These are phyloP conservation scores for Candida sanyaensis DNA, from an alignment of 1,139 yeast species.

Conservation along the genomic window DNA sequence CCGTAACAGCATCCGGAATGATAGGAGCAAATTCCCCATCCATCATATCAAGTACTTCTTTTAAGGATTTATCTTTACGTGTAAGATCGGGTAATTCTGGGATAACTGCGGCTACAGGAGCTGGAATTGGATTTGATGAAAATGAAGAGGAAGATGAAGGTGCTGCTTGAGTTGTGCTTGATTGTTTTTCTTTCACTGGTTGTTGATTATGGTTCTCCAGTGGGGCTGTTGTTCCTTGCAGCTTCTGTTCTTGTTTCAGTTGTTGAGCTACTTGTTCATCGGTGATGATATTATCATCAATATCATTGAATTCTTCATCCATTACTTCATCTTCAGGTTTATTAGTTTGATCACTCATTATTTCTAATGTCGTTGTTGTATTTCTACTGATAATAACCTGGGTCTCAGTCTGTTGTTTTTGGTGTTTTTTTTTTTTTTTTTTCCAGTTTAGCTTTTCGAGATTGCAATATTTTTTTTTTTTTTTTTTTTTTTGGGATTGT, in stretches of 20 bases:
- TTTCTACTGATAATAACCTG: neutral
- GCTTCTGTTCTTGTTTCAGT: neutral
- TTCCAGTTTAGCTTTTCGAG: slow-evolving; percentile 2
- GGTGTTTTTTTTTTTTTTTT: slow-evolving; percentile 1
- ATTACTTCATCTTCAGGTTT: slow-evolving; percentile 13
- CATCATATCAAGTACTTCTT: slow-evolving; percentile 85
- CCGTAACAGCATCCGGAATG: slow-evolving; percentile 98
- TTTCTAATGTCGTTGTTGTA: neutral
- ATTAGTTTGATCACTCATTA: slow-evolving; percentile 6
- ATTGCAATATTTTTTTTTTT: no score
- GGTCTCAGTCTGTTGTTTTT: neutral
- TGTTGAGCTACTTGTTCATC: neutral
- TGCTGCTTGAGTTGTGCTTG: slow-evolving; percentile 5
- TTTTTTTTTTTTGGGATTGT: neutral
- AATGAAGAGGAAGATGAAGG: slow-evolving; percentile 13
- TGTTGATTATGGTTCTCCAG: slow-evolving; percentile 5
- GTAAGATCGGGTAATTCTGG: slow-evolving; percentile 71
- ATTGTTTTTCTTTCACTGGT: slow-evolving; percentile 12
- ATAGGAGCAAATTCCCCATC: slow-evolving; percentile 90
- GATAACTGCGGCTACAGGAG: slow-evolving; percentile 17
- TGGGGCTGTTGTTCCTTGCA: slow-evolving; percentile 3
- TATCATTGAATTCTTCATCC: slow-evolving; percentile 34
- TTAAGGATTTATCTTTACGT: slow-evolving; percentile 82
- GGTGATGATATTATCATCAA: slow-evolving; percentile 18
- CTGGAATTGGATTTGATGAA: slow-evolving; percentile 11